Evolutionary conservation across 768 basidiomycete species (phyloP), one percentile per base, ranked within the genome.

Genomic region (Hortiboletus campestris): DNA sequence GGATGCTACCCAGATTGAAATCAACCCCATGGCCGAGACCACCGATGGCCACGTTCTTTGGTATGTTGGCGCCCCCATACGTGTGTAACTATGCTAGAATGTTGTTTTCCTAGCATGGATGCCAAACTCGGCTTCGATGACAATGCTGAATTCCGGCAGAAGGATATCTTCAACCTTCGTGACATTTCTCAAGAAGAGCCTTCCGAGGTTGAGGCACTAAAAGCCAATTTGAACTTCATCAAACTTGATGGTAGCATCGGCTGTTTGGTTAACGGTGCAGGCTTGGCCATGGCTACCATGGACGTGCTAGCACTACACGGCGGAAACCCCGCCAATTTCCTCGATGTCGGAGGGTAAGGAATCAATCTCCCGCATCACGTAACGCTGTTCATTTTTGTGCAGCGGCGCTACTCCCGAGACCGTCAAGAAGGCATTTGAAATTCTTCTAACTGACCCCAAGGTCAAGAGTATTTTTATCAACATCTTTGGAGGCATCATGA

Each of bases 101-200:
- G 2, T 35, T 48, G 22, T 46, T 34, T 54, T 44, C 58, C 13
- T 61, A 96, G 95, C 78, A 98, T 99, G 97, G 97, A 99, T 73
- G 97, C 97, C 71, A 99, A 99, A 74, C 93, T 98, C 58, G 94
- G 94, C n/a, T 99, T 99, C 66, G 97, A 99, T 66, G 97, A 99
- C 72, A 98, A 99, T 68, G 97, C 97, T 36, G 94, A 94, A 68
- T 99, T 99, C 84, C 89, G 97, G 58, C 97, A 99, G 69, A 74
- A 85, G 66, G 94, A 96, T 63, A 71, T 98, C 58, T 97, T 96
- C 69, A 80, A 75, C 51, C 81, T 99, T 51, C 86, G 97, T 51
- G 97, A 99, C 69, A 82, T 89, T 53, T 84, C 92, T 1, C 97
- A 99, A 73, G 97, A 99, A 74, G 94, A 98, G 67, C 84, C 94